A percentile compares a stretch with the other conserved stretches of the same genome.
Evolutionary conservation across 129 eudicot species (phyloP).

Genomic region (Ambrosia trifida): DNA sequence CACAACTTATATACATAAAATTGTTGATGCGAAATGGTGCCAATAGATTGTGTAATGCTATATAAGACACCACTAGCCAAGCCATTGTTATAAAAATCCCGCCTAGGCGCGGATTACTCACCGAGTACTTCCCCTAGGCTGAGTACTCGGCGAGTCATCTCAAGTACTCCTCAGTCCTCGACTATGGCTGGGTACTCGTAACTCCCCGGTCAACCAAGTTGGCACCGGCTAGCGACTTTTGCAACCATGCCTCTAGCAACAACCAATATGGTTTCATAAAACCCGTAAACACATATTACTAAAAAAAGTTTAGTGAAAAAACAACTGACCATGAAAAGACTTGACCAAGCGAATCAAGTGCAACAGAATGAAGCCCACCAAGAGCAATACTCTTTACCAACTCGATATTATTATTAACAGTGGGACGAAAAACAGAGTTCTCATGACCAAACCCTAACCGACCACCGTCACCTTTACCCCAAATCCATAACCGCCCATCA

Average conservation of each 20-base stretch:
- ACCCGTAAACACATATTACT: neutral
- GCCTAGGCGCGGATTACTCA: no score
- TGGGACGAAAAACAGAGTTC: conserved; percentile 59
- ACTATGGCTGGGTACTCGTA: no score
- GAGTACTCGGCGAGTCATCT: no score
- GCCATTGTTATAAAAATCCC: no score
- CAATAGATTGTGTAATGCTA: neutral
- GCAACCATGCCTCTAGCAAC: neutral
- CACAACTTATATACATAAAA: neutral
- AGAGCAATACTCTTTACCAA: conserved; percentile 55
- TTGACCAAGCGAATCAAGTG: conserved; percentile 62
- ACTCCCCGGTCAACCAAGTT: no score
- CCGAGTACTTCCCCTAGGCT: no score
- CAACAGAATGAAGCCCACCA: conserved; percentile 92
- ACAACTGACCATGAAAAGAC: conserved; percentile 86
- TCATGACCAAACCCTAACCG: conserved; percentile 86
- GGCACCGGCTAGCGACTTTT: no score
- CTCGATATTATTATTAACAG: conserved; percentile 45
- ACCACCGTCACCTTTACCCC: conserved; percentile 99
- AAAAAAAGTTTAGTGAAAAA: no score
- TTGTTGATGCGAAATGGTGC: neutral
- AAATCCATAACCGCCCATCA: conserved; percentile 82
- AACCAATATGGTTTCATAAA: neutral
- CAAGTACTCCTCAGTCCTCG: no score
- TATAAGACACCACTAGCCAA: neutral